Evolutionary conservation across 2,329 filamentous ascomycete genomes (phyloP).

Genomic region (Exophiala bonariae): DNA sequence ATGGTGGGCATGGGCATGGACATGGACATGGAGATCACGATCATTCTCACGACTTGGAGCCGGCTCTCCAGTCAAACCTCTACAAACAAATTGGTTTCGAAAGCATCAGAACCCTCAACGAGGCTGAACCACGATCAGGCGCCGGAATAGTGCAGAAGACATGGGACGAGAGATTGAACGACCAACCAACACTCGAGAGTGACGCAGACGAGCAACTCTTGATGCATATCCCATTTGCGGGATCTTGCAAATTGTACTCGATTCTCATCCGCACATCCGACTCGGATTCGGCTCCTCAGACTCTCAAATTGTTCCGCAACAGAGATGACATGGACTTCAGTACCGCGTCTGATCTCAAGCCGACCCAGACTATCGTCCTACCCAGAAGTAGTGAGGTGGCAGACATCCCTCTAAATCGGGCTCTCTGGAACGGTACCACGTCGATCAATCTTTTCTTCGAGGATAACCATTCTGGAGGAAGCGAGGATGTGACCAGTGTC

Average conservation of each 20-base stretch:
- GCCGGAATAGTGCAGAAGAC: slow-evolving; percentile 81
- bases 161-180: slow-evolving; percentile 75
- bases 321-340: slow-evolving; percentile 82
- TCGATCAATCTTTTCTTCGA: slow-evolving; percentile 83
- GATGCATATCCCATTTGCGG: slow-evolving; percentile 89
- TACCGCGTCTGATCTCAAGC: slow-evolving; percentile 65
- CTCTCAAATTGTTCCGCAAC: slow-evolving; percentile 86
- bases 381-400: slow-evolving; percentile 64
- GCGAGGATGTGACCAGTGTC: slow-evolving; percentile 76
- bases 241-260: slow-evolving; percentile 88
- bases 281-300: slow-evolving; percentile 70
- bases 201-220: slow-evolving; percentile 92
- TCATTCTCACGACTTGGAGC: slow-evolving; percentile 88
- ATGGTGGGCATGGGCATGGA: slow-evolving; percentile 35
- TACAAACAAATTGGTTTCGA: slow-evolving; percentile 93
- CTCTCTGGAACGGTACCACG: slow-evolving; percentile 82
- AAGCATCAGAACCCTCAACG: slow-evolving; percentile 81
- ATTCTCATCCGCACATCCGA: slow-evolving; percentile 80
- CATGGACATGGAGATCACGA: slow-evolving; percentile 61
- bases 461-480: slow-evolving; percentile 81
- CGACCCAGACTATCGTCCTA: slow-evolving; percentile 76
- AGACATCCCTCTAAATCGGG: slow-evolving; percentile 84
- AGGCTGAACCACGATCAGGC: slow-evolving; percentile 67
- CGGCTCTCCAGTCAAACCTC: slow-evolving; percentile 84
- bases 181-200: slow-evolving; percentile 75